These are phyloP conservation scores for Fraxinus dipetala DNA, from an alignment of 305 asterid species.

Conservation along the genomic window DNA sequence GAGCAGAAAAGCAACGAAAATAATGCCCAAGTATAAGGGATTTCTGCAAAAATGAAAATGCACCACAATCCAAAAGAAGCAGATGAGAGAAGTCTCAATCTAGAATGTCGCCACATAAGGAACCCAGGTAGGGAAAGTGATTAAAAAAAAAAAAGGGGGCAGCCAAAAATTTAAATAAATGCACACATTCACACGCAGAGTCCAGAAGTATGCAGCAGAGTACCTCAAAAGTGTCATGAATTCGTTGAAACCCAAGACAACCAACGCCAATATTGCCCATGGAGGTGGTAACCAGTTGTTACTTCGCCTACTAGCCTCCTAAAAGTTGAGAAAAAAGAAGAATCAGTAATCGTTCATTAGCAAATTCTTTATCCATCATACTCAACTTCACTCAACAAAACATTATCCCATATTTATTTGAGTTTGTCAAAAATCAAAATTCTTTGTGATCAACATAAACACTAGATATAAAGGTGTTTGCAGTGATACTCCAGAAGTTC, in stretches of 20 bases:
- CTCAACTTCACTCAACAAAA: neutral
- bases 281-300: conserved; percentile 99
- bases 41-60: conserved; percentile 55
- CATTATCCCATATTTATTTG: conserved; percentile 4
- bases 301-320: conserved; percentile 91
- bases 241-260: conserved; percentile 88
- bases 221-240: conserved; percentile 98
- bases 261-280: conserved; percentile 85
- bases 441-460: neutral
- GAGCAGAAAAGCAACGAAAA: conserved; percentile 70
- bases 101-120: neutral
- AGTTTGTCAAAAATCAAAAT: neutral
- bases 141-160: neutral
- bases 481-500: neutral
- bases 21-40: conserved; percentile 75
- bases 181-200: neutral
- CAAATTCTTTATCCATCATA: neutral
- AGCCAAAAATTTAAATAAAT: neutral
- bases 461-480: neutral
- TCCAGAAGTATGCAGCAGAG: neutral
- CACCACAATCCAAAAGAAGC: neutral
- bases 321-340: conserved; percentile 31
- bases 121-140: neutral
- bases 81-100: conserved; percentile 2
- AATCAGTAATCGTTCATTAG: neutral